A percentile compares a stretch with the other conserved stretches of the same genome.
phyloP scores from a whole-genome alignment of 306 rosid genomes.

The Acacia acuminata region DNA sequence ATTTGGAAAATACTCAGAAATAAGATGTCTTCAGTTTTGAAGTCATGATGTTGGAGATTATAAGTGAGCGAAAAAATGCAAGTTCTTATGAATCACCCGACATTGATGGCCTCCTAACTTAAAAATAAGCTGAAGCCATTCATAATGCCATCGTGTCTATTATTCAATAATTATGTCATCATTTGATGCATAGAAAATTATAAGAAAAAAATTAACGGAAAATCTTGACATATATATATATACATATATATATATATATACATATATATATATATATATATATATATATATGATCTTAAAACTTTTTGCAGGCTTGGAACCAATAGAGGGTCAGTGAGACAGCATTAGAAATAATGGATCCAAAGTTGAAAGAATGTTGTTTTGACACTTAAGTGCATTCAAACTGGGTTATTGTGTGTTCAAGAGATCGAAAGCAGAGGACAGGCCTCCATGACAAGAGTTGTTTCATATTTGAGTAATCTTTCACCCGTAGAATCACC shows the following conservation, averaged over 20 bases:
- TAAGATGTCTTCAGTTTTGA: neutral
- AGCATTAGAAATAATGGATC: conserved; percentile 31
- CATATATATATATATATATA: too few relatives aligned
- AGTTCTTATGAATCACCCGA: neutral
- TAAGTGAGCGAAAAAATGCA: neutral
- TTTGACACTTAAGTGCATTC: too few relatives aligned
- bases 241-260: too few relatives aligned
- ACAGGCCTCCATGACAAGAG: too few relatives aligned
- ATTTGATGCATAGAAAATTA: too few relatives aligned
- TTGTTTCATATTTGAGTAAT: conserved; percentile 31
- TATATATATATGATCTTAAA: neutral
- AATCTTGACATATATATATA: too few relatives aligned
- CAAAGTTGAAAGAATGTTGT: too few relatives aligned
- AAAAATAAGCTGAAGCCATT: neutral
- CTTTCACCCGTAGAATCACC: conserved; percentile 19
- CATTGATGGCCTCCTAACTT: neutral
- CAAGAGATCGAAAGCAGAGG: too few relatives aligned
- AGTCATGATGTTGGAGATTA: neutral
- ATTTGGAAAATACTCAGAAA: too few relatives aligned
- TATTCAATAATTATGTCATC: too few relatives aligned
- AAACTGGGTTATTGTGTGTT: too few relatives aligned
- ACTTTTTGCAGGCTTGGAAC: conserved; percentile 32
- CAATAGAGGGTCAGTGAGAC: conserved; percentile 34
- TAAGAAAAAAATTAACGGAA: too few relatives aligned
- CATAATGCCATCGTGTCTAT: neutral